Percentiles rank a stretch among this genome's conserved stretches.
These are phyloP conservation scores for Podospora didyma DNA, from an alignment of 495 filamentous ascomycete species.

Conservation along the genomic window DNA sequence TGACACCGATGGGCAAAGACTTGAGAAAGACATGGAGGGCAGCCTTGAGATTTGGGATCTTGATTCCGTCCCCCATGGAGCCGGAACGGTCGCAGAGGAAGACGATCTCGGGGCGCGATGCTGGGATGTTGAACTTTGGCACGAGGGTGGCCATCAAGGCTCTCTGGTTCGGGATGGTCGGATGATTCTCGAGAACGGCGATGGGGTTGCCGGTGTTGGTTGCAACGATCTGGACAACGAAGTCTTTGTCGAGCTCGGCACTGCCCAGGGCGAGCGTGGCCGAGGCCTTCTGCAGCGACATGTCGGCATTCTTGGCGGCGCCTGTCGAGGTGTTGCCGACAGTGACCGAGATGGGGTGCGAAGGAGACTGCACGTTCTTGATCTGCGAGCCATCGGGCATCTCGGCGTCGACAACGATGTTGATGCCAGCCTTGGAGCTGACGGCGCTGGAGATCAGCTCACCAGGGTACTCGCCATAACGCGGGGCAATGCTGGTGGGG, in stretches of 20 bases:
- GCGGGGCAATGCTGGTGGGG: constrained; percentile 57
- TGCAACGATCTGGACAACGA: constrained; percentile 52
- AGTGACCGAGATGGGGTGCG: constrained; percentile 61
- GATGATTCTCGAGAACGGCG: constrained; percentile 61
- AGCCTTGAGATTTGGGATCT: constrained; percentile 50
- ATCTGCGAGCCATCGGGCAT: constrained; percentile 54
- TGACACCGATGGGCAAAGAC: constrained; percentile 60
- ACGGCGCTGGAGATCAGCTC: constrained; percentile 8
- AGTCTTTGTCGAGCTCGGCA: constrained; percentile 47
- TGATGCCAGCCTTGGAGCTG: constrained; percentile 39
- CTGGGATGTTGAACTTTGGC: constrained; percentile 57
- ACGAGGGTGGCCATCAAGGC: constrained; percentile 66
- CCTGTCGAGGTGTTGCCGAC: constrained; percentile 54
- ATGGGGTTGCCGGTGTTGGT: constrained; percentile 53
- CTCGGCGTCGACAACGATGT: constrained; percentile 56
- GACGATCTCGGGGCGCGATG: constrained; percentile 57
- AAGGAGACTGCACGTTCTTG: constrained; percentile 57
- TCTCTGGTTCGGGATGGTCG: constrained; percentile 54
- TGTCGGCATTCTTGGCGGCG: constrained; percentile 31
- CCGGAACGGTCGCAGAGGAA: constrained; percentile 69
- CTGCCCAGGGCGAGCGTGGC: constrained; percentile 53
- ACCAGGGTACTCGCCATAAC: constrained; percentile 52
- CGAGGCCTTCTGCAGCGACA: constrained; percentile 53
- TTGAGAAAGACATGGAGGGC: constrained; percentile 68
- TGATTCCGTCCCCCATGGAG: constrained; percentile 49